Base-by-base conservation (phyloP, 192 early-diverging fungal species). In the Gryganskiella cystojenkinii region DNA sequence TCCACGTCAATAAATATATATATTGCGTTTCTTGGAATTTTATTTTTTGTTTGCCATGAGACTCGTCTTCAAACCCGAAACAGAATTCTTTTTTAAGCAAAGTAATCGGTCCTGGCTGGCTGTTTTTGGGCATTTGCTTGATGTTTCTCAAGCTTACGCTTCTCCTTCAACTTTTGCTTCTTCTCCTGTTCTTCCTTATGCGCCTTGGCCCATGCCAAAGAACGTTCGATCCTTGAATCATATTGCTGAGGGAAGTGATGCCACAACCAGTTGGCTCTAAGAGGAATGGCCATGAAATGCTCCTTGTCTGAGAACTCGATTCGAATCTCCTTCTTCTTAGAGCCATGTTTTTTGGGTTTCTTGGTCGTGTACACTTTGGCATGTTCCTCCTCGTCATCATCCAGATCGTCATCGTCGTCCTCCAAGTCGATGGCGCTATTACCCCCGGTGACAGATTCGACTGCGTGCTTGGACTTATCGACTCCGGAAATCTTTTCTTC, bases 191-290 rank as follows among this genome's bases (percentile, higher is more conserved):
- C 61, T 24, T 61, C 46, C 55, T 76, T 76, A 9, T 68, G 59
- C 0, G 58, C 73, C 40, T 63, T 68, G 51, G 73, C 73, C 73
- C 73, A 76, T 0, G 52, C 73, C 33, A 79, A n/a, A 1, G 70
- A 68, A 0, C 74, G 50, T 54, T 78, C 70, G 2, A 82, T 44
- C 3, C 70, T 56, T 2, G 74, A 79, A 57, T 82, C 81, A 60
- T 82, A 82, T 55, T 78, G 69, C 57, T 82, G 74, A 13, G 81
- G 81, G 63, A 82, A 82, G 35, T 82, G 81, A 53, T 82, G 81
- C 61, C 74, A 82, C 37, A 79, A 33, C 81, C 81, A 82, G 37
- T 82, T 82, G n/a, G 37, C 61, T 14, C 74, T 14, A 27, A 82
- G 47, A 3, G 63, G 70, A 30, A 82, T 79, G 7, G 74, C 64